Conservation (phyloP, 2,329 filamentous ascomycete species). For the Phialocephala sp. region DNA sequence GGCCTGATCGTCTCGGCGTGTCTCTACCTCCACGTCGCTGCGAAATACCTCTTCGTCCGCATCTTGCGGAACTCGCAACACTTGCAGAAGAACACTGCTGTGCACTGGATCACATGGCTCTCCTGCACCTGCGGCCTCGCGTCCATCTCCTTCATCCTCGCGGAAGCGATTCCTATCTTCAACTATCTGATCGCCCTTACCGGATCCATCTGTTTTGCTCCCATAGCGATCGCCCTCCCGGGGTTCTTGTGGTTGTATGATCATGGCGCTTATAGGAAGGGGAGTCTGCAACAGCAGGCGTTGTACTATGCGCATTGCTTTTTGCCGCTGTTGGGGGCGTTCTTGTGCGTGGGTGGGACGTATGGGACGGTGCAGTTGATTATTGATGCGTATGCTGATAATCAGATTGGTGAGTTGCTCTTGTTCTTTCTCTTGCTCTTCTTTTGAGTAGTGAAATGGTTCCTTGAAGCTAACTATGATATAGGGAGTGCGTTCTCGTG, state of each 20-base stretch:
- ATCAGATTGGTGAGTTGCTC: conserved; percentile 36
- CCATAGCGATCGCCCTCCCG: conserved; percentile 53
- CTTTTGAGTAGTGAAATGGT: too few relatives aligned
- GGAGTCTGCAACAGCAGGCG: conserved; percentile 38
- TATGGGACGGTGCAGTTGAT: conserved; percentile 56
- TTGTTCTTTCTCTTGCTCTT: too few relatives aligned
- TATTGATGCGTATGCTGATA: conserved; percentile 53
- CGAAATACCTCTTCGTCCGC: conserved; percentile 62
- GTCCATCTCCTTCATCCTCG: conserved; percentile 55
- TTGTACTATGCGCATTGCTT: conserved; percentile 44
- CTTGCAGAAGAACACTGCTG: conserved; percentile 55
- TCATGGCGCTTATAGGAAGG: conserved; percentile 49
- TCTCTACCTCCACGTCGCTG: conserved; percentile 52
- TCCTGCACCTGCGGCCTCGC: conserved; percentile 50
- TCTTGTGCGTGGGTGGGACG: conserved; percentile 49
- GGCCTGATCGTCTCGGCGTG: conserved; percentile 56
- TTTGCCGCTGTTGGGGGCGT: conserved; percentile 46
- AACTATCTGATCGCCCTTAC: conserved; percentile 54
- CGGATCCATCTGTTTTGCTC: conserved; percentile 57
- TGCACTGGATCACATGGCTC: conserved; percentile 60
- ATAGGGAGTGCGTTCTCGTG: conserved; percentile 52
- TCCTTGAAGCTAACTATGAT: conserved; percentile 10
- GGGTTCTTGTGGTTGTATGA: conserved; percentile 59
- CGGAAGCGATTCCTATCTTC: conserved; percentile 60
- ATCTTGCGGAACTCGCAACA: conserved; percentile 57